A percentile compares a stretch with the other conserved stretches of the same genome.
Evolutionary conservation across 2,329 filamentous ascomycete genomes (phyloP).

Genomic region (Neocucurbitaria cava): DNA sequence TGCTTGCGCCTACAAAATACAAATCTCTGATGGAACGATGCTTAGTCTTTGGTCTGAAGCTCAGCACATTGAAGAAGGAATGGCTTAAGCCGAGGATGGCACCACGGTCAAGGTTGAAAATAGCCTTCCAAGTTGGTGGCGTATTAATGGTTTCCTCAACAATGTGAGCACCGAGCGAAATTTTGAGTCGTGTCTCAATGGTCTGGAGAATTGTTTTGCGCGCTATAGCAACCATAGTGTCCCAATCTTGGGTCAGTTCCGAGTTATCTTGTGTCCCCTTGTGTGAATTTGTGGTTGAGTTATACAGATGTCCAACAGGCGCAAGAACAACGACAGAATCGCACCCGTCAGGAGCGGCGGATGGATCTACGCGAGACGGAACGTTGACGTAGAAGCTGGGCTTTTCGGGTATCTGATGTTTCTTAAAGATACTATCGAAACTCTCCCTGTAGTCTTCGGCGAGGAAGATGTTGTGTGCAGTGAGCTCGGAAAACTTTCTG

Average conservation of each 20-base stretch:
- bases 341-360: constrained; percentile 69
- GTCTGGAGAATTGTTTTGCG: constrained; percentile 67
- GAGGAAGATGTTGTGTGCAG: constrained; percentile 79
- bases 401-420: constrained; percentile 69
- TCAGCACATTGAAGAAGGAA: constrained; percentile 75
- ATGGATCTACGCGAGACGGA: constrained; percentile 71
- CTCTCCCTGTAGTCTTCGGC: constrained; percentile 74
- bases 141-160: constrained; percentile 70
- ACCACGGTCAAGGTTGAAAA: constrained; percentile 77
- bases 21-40: constrained; percentile 59
- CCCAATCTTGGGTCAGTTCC: constrained; percentile 64
- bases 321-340: constrained; percentile 75
- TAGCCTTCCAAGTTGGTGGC: constrained; percentile 68
- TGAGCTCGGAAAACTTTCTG: constrained; percentile 66
- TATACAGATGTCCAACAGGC: constrained; percentile 71
- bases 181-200: constrained; percentile 66
- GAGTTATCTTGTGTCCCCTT: constrained; percentile 50
- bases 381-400: constrained; percentile 82
- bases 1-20: constrained; percentile 78
- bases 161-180: constrained; percentile 59
- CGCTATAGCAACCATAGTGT: constrained; percentile 64
- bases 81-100: constrained; percentile 76
- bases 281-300: constrained; percentile 49
- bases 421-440: constrained; percentile 79
- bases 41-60: constrained; percentile 68